A percentile compares a stretch with the other conserved stretches of the same genome.
These are phyloP conservation scores for Plantago rigida DNA, from an alignment of 305 asterid species.

Conservation along the genomic window DNA sequence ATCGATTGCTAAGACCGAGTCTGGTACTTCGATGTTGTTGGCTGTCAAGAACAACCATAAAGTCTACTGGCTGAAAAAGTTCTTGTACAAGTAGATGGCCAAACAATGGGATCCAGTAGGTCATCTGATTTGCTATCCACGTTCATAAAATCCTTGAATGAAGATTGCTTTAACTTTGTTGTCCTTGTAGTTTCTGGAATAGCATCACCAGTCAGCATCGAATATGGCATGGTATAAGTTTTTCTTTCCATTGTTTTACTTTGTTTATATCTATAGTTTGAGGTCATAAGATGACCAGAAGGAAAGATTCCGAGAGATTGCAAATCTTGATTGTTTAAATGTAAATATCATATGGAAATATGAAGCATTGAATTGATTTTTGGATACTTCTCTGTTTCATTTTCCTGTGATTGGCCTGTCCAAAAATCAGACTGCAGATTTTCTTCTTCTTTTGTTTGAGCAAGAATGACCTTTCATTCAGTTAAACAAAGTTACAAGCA, in stretches of 20 bases:
- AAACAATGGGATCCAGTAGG: conserved; percentile 22
- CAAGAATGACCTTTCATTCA: too few relatives aligned
- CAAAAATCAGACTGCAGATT: too few relatives aligned
- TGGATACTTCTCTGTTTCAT: neutral
- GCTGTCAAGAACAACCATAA: conserved; percentile 17
- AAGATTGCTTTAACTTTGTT: conserved; percentile 20
- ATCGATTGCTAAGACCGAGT: neutral
- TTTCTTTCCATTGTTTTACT: conserved; percentile 7
- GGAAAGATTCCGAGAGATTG: conserved; percentile 22
- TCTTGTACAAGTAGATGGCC: conserved; percentile 14
- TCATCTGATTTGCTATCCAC: conserved; percentile 18
- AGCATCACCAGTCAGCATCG: conserved; percentile 17
- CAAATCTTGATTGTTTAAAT: conserved; percentile 28
- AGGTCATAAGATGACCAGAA: conserved; percentile 26
- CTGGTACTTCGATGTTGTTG: conserved; percentile 10
- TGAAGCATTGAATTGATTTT: neutral
- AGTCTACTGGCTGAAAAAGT: conserved; percentile 21
- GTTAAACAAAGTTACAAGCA: too few relatives aligned
- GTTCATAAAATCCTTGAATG: conserved; percentile 9
- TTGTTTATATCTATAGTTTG: conserved; percentile 17
- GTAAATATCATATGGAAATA: conserved; percentile 22
- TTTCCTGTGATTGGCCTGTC: neutral
- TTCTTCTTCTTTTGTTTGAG: too few relatives aligned
- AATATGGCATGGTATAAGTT: neutral
- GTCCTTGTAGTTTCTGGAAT: conserved; percentile 14